phyloP scores from a whole-genome alignment of 805 yeast species.

The Wickerhamomyces alni region DNA sequence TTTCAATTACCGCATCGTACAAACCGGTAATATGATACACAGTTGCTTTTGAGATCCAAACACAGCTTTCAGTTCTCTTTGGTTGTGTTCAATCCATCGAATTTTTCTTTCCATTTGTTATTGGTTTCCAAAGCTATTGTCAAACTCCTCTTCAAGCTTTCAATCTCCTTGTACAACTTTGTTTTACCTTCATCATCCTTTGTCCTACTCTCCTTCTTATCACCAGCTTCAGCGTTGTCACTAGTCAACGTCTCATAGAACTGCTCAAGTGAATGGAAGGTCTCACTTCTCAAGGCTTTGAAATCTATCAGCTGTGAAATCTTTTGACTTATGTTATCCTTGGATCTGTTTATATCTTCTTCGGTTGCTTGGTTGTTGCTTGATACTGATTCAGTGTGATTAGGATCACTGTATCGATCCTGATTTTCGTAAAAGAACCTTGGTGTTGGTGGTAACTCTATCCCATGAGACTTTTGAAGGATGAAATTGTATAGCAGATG shows the following conservation, averaged over 20 bases:
- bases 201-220: background rate
- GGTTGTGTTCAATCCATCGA: background rate
- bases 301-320: slow-evolving; percentile 5
- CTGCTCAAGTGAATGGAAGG: slow-evolving; percentile 10
- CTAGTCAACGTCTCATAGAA: slow-evolving; percentile 14
- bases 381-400: background rate
- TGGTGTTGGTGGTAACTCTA: slow-evolving; percentile 13
- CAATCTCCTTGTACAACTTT: slow-evolving; percentile 11
- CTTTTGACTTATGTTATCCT: slow-evolving; percentile 3
- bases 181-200: slow-evolving; percentile 3
- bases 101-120: slow-evolving; percentile 22
- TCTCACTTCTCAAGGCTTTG: slow-evolving; percentile 2
- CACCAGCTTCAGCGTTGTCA: background rate
- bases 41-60: background rate
- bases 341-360: background rate
- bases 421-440: slow-evolving; percentile 11
- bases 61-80: background rate
- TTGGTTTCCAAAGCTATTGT: slow-evolving; percentile 19
- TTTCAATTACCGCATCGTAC: too few species aligned
- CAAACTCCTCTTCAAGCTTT: slow-evolving; percentile 12
- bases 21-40: too few species aligned
- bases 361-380: too few species aligned
- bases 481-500: slow-evolving; percentile 2
- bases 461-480: background rate
- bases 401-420: slow-evolving; percentile 1